These are phyloP conservation scores for Trematosphaeria pertusa DNA, from an alignment of 2,329 filamentous ascomycete species.

Conservation along the genomic window DNA sequence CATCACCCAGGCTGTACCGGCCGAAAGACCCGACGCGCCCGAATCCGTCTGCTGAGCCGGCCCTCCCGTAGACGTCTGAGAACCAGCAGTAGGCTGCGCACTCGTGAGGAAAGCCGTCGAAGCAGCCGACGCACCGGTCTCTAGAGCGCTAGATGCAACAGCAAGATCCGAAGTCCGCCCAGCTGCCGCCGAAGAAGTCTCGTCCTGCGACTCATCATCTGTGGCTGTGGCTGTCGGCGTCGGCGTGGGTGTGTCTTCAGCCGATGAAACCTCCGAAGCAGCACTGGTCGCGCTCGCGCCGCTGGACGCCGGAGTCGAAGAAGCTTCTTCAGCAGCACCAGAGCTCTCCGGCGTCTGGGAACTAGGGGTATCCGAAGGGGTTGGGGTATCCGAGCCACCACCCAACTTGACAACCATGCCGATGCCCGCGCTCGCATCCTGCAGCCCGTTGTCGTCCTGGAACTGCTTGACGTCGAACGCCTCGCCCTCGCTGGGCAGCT, in stretches of 20 bases:
- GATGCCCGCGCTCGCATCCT: conserved; percentile 36
- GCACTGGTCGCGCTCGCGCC: not conserved
- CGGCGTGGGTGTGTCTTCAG: not conserved
- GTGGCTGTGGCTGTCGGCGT: not conserved
- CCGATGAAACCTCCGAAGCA: not conserved
- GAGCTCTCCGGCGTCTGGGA: not conserved
- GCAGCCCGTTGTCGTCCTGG: conserved; percentile 37
- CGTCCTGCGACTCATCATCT: not conserved
- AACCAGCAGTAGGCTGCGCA: not conserved
- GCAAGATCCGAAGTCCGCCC: not conserved
- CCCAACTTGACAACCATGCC: conserved; percentile 45
- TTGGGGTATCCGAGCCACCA: conserved; percentile 10
- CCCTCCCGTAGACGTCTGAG: not conserved
- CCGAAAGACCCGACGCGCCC: conserved; percentile 13
- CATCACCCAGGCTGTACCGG: conserved; percentile 4
- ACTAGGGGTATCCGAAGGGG: not conserved
- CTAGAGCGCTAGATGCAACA: conserved; percentile 7
- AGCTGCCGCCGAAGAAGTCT: not conserved
- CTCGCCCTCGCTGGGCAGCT: conserved; percentile 33
- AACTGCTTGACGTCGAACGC: conserved; percentile 38
- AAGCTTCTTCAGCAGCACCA: not conserved
- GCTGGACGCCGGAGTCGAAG: not conserved
- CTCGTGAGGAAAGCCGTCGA: conserved; percentile 5
- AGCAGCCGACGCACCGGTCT: not conserved
- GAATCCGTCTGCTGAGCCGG: conserved; percentile 13